phyloP scores from a whole-genome alignment of 768 basidiomycete species.

The Phlebiopsis flavidoalba region DNA sequence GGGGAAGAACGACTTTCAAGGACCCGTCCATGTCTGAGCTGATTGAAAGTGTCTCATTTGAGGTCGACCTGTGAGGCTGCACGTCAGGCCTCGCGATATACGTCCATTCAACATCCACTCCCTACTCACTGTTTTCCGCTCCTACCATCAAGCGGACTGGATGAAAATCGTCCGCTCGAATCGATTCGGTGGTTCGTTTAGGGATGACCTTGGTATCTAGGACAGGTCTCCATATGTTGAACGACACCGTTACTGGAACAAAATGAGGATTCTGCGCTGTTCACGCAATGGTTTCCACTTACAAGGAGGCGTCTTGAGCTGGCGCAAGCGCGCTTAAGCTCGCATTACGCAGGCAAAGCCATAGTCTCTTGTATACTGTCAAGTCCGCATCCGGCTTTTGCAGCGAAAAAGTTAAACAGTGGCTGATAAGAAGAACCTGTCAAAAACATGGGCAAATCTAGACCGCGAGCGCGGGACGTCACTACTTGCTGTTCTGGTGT shows the following conservation, averaged over 20 bases:
- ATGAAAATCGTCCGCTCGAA: constrained; percentile 40
- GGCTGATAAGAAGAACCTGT: constrained; percentile 29
- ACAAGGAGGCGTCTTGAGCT: constrained; percentile 55
- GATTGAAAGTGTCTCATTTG: constrained; percentile 52
- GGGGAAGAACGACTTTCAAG: constrained; percentile 40
- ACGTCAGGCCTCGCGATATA: not conserved
- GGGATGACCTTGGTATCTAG: constrained; percentile 48
- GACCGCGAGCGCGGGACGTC: constrained; percentile 1
- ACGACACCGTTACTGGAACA: constrained; percentile 33
- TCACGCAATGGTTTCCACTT: constrained; percentile 13
- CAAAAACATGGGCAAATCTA: not conserved
- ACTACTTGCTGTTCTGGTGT: constrained; percentile 50
- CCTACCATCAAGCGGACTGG: constrained; percentile 56
- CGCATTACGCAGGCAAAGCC: constrained; percentile 43
- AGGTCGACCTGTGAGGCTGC: constrained; percentile 37
- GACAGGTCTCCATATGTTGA: constrained; percentile 47
- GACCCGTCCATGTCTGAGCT: constrained; percentile 32
- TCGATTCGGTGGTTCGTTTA: constrained; percentile 41
- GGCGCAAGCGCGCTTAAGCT: constrained; percentile 45
- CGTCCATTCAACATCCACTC: too few species aligned
- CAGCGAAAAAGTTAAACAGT: constrained; percentile 47
- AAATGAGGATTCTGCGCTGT: not conserved
- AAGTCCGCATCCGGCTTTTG: constrained; percentile 40
- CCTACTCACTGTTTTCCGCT: too few species aligned
- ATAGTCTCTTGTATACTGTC: constrained; percentile 33